These are phyloP conservation scores for Copromyces sp. DNA, from an alignment of 495 filamentous ascomycete species.

Conservation along the genomic window DNA sequence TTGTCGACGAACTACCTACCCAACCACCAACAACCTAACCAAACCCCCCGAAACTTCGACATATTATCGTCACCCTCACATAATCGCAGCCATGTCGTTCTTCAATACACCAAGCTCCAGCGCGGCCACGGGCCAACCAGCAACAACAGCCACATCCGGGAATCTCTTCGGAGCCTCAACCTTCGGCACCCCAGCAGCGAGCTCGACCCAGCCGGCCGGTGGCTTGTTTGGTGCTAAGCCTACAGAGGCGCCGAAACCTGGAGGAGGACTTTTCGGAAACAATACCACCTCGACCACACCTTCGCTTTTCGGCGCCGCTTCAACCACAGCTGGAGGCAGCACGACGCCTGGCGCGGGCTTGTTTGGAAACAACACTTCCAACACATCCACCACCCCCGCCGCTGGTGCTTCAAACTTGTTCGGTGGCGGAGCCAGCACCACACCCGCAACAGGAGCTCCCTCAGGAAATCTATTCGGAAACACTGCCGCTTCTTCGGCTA, in stretches of 20 bases:
- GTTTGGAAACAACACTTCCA: constrained; percentile 15
- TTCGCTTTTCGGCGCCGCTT: constrained; percentile 12
- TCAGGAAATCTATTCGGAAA: constrained; percentile 25
- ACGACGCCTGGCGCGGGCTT: constrained; percentile 8
- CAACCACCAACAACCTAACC: neutral
- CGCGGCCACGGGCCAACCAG: constrained; percentile 25
- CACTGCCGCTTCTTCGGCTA: constrained; percentile 27
- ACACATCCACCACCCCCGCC: constrained; percentile 9
- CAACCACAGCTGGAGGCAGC: constrained; percentile 8
- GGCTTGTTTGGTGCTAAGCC: constrained; percentile 41
- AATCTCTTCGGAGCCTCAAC: constrained; percentile 26
- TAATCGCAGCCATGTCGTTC: constrained; percentile 20
- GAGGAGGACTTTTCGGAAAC: constrained; percentile 17
- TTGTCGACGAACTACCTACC: neutral
- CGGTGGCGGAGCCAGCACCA: neutral
- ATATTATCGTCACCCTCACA: neutral
- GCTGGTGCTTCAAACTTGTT: neutral
- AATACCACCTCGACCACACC: constrained; percentile 15
- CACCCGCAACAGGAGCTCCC: neutral
- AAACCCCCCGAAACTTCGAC: neutral
- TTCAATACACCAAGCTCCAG: constrained; percentile 31
- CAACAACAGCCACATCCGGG: constrained; percentile 31
- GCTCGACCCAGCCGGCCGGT: constrained; percentile 20
- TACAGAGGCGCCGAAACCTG: constrained; percentile 18
- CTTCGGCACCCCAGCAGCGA: constrained; percentile 25